Conservation (phyloP, 1,139 yeast species). For the Diutina neorugosa region DNA sequence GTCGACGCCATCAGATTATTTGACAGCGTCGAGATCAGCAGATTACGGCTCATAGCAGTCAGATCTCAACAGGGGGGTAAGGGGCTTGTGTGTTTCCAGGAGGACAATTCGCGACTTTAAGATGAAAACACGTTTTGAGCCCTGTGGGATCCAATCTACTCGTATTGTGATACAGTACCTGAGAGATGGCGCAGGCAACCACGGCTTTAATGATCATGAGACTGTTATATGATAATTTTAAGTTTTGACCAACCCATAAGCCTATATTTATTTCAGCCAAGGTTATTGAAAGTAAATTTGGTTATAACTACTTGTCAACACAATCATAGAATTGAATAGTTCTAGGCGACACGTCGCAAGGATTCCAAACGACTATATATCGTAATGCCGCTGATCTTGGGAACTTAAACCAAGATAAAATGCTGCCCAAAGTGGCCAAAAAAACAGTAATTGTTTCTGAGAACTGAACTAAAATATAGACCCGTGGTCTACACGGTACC, state of each 20-base stretch:
- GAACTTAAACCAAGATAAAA: too few relatives aligned
- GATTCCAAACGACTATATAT: background rate
- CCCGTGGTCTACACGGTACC: slow-evolving; percentile 22
- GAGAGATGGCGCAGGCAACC: background rate
- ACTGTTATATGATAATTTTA: too few relatives aligned
- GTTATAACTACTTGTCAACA: too few relatives aligned
- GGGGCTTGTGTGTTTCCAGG: background rate
- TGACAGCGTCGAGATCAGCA: background rate
- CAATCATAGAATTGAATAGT: background rate
- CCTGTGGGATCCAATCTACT: background rate
- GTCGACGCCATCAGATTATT: background rate
- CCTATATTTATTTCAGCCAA: too few relatives aligned
- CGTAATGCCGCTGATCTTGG: background rate
- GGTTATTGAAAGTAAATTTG: too few relatives aligned
- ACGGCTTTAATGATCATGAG: too few relatives aligned
- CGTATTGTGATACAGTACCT: background rate
- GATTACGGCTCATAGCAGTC: background rate
- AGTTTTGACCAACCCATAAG: too few relatives aligned
- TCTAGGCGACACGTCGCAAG: background rate
- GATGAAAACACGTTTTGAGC: background rate
- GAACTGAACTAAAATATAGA: background rate
- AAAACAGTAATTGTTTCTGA: too few relatives aligned
- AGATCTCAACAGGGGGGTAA: background rate
- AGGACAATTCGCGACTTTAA: background rate
- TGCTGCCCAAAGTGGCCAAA: too few relatives aligned